A percentile compares a stretch with the other conserved stretches of the same genome.
These are phyloP conservation scores for Yamadazyma pseudoaaseri DNA, from an alignment of 1,139 yeast genomes.

Conservation along the genomic window DNA sequence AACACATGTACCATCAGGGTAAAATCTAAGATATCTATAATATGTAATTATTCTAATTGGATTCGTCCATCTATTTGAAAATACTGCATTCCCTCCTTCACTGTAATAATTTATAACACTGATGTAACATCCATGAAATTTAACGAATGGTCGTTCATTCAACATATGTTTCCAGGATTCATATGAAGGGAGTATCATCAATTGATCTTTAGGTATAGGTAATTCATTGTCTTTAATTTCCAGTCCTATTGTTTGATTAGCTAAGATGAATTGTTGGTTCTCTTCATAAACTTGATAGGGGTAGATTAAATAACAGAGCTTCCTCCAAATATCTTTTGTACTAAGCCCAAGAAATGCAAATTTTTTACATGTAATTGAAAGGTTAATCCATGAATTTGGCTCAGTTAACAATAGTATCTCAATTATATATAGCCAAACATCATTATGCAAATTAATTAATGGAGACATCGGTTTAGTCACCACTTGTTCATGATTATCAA, in stretches of 20 bases:
- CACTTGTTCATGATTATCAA: slow-evolving; percentile 25
- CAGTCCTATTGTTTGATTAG: slow-evolving; percentile 17
- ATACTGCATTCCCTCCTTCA: slow-evolving; percentile 70
- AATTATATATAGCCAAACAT: slow-evolving; percentile 57
- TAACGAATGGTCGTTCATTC: slow-evolving; percentile 58
- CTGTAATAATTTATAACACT: slow-evolving; percentile 82
- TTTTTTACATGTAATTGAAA: slow-evolving; percentile 61
- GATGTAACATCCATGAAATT: slow-evolving; percentile 81
- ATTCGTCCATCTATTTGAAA: slow-evolving; percentile 65
- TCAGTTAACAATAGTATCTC: slow-evolving; percentile 48
- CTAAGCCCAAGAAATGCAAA: slow-evolving; percentile 63
- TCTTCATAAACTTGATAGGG: slow-evolving; percentile 55
- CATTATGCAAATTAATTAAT: slow-evolving; percentile 60
- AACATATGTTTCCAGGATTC: slow-evolving; percentile 57
- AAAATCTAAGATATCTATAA: slow-evolving; percentile 80
- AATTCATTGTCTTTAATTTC: slow-evolving; percentile 16
- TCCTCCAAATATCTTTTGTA: slow-evolving; percentile 54
- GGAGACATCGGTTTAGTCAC: slow-evolving; percentile 49
- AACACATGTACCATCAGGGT: slow-evolving; percentile 72
- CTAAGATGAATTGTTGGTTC: slow-evolving; percentile 21
- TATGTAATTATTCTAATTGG: slow-evolving; percentile 86
- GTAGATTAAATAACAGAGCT: slow-evolving; percentile 54
- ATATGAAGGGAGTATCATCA: slow-evolving; percentile 45
- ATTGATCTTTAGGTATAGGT: slow-evolving; percentile 45
- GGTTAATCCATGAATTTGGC: slow-evolving; percentile 67